Evolutionary conservation across 495 filamentous ascomycete species (phyloP).

Genomic region (Hypomontagnella monticulosa): DNA sequence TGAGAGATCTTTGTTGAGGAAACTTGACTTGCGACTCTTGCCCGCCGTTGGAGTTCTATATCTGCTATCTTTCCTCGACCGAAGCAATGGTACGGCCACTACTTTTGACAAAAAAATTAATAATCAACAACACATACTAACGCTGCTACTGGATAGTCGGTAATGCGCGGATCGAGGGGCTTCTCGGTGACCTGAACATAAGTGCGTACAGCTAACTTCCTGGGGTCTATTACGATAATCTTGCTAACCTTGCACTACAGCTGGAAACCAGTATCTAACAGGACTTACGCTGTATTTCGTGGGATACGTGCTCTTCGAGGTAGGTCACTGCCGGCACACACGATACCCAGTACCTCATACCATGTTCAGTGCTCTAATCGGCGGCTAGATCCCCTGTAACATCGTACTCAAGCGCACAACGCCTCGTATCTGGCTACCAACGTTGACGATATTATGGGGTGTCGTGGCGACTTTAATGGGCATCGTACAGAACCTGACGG

Average conservation of each 20-base stretch:
- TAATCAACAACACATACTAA: slow-evolving; percentile 7
- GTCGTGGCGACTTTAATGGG: slow-evolving; percentile 77
- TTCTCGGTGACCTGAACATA: slow-evolving; percentile 71
- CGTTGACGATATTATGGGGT: slow-evolving; percentile 58
- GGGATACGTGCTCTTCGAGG: slow-evolving; percentile 76
- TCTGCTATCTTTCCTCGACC: slow-evolving; percentile 76
- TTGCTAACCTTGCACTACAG: slow-evolving; percentile 25
- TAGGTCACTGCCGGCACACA: not conserved
- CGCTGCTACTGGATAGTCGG: slow-evolving; percentile 42
- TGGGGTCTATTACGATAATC: not conserved
- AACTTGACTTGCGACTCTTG: slow-evolving; percentile 70
- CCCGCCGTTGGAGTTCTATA: slow-evolving; percentile 76
- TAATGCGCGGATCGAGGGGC: slow-evolving; percentile 68
- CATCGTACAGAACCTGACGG: slow-evolving; percentile 70
- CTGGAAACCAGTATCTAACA: slow-evolving; percentile 76
- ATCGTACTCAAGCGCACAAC: slow-evolving; percentile 77
- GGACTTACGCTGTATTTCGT: slow-evolving; percentile 79
- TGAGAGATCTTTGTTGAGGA: slow-evolving; percentile 70
- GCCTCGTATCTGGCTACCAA: slow-evolving; percentile 66
- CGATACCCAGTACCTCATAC: not conserved
- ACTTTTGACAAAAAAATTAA: not conserved
- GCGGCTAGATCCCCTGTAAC: slow-evolving; percentile 70
- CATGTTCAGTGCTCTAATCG: slow-evolving; percentile 1
- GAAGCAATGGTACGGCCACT: slow-evolving; percentile 69
- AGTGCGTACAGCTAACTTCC: slow-evolving; percentile 45